Evolutionary conservation across 768 basidiomycete genomes (phyloP).

Genomic region (Hericium alpestre): DNA sequence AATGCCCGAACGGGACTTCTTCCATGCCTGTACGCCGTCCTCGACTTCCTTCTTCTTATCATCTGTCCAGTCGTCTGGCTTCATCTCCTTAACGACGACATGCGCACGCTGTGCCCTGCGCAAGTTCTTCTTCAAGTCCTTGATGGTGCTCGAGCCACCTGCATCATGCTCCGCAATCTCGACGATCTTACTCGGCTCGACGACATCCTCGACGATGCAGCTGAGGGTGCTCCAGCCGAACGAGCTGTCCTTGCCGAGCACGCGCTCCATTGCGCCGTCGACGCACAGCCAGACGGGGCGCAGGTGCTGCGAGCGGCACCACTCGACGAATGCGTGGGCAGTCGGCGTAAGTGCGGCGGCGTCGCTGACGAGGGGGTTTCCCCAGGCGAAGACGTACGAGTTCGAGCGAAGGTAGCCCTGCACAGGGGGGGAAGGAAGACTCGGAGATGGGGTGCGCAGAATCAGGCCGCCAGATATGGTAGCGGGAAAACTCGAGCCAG

Average conservation of each 20-base stretch:
- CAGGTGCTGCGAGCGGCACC: constrained; percentile 32
- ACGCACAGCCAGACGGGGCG: constrained; percentile 54
- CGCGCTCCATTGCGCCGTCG: constrained; percentile 37
- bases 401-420: constrained; percentile 54
- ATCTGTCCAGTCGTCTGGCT: constrained; percentile 27
- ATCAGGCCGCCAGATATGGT: constrained; percentile 38
- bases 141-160: constrained; percentile 25
- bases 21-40: constrained; percentile 47
- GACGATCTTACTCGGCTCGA: constrained; percentile 31
- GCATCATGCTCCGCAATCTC: constrained; percentile 28
- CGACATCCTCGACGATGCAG: constrained; percentile 54
- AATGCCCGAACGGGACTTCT: constrained; percentile 37
- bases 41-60: constrained; percentile 39
- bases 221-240: constrained; percentile 50
- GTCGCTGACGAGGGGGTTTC: constrained; percentile 12
- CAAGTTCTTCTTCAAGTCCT: constrained; percentile 53
- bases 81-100: constrained; percentile 38
- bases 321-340: constrained; percentile 30
- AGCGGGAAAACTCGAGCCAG: constrained; percentile 49
- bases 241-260: constrained; percentile 30
- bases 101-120: constrained; percentile 45
- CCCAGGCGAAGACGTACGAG: constrained; percentile 23
- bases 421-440: constrained; percentile 41
- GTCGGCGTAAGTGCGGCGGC: constrained; percentile 32
- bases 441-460: constrained; percentile 45